These are phyloP conservation scores for Phaseolus lunatus DNA, from an alignment of 306 rosid genomes.

Conservation along the genomic window DNA sequence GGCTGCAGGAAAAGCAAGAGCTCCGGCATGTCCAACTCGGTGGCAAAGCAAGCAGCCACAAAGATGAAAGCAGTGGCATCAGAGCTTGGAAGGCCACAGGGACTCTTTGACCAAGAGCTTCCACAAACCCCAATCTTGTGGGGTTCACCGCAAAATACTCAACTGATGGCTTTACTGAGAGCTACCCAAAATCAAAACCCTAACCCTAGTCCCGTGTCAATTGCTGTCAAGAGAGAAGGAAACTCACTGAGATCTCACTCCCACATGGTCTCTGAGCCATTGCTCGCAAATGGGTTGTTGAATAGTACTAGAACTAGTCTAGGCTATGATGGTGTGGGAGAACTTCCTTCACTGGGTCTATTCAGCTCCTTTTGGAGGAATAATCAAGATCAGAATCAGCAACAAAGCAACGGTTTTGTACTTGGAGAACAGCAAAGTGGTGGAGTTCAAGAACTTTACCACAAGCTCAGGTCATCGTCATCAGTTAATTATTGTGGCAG, in stretches of 20 bases:
- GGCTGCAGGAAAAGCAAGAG: constrained; percentile 67
- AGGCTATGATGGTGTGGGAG: constrained; percentile 66
- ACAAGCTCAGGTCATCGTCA: constrained; percentile 64
- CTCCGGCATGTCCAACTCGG: constrained; percentile 42
- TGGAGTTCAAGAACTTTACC: constrained; percentile 81
- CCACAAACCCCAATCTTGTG: constrained; percentile 57
- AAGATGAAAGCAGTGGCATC: constrained; percentile 65
- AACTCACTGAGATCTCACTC: constrained; percentile 46
- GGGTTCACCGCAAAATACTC: constrained; percentile 90
- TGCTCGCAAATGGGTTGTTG: constrained; percentile 39
- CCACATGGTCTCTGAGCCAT: constrained; percentile 60
- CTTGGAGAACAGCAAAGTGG: constrained; percentile 56
- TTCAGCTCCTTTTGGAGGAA: constrained; percentile 76
- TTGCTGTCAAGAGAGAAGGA: constrained; percentile 59
- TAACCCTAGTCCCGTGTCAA: constrained; percentile 26
- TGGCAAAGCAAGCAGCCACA: constrained; percentile 44
- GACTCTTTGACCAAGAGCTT: constrained; percentile 55
- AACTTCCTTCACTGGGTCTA: constrained; percentile 63
- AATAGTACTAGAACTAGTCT: constrained; percentile 44
- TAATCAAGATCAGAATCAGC: constrained; percentile 52
- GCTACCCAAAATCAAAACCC: constrained; percentile 61
- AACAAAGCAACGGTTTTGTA: constrained; percentile 47
- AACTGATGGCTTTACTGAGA: constrained; percentile 67
- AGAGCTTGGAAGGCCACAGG: constrained; percentile 61
- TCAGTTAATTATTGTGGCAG: constrained; percentile 47